Percentiles rank a stretch among this genome's conserved stretches.
Evolutionary conservation across 257 asterid genomes (phyloP).

Genomic region (Solanum boliviense): DNA sequence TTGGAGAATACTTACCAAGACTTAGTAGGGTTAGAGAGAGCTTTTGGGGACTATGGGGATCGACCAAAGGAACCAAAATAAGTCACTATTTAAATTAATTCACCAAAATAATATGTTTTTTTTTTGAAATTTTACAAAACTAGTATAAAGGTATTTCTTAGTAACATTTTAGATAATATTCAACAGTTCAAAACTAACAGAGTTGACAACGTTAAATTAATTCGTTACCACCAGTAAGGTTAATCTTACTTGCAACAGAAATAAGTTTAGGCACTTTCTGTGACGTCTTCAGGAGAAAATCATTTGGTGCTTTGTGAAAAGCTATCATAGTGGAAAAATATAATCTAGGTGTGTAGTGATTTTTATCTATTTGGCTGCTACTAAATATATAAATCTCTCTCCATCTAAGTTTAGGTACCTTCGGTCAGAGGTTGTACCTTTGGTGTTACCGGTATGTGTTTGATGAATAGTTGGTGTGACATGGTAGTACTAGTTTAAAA

Average conservation of each 20-base stretch:
- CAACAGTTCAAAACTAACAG: neutral
- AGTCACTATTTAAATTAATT: too few species aligned
- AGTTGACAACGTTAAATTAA: neutral
- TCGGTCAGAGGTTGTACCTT: too few species aligned
- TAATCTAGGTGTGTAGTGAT: neutral
- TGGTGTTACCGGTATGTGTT: too few species aligned
- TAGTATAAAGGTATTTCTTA: too few species aligned
- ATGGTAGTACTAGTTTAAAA: too few species aligned
- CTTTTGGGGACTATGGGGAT: neutral
- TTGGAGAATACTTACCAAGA: neutral
- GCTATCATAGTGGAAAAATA: neutral
- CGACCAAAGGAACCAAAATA: neutral
- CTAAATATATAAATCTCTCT: neutral
- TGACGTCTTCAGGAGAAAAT: neutral
- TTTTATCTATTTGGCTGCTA: neutral
- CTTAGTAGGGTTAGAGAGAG: neutral
- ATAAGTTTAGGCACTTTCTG: neutral
- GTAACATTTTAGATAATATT: neutral
- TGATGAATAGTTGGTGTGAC: too few species aligned
- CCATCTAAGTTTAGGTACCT: neutral
- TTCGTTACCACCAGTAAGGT: neutral
- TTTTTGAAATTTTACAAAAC: too few species aligned
- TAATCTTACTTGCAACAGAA: neutral
- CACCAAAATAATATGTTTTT: too few species aligned
- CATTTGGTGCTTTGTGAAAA: neutral